These are phyloP conservation scores for Acaromyces ingoldii DNA, from an alignment of 1,284 basidiomycete species.

Conservation along the genomic window DNA sequence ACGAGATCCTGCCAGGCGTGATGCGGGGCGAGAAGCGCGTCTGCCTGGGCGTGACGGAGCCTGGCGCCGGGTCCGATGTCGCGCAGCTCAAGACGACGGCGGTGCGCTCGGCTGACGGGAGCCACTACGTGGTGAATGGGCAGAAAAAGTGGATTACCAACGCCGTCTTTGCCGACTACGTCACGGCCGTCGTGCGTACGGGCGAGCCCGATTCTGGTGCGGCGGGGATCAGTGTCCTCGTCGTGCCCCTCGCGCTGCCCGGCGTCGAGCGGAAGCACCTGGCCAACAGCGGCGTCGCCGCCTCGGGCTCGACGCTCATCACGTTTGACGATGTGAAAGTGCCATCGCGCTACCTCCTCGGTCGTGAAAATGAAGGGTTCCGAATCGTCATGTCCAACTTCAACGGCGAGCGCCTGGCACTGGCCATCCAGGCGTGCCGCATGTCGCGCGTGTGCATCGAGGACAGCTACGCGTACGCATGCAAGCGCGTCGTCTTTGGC, in stretches of 20 bases:
- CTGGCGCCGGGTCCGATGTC: conserved; percentile 10
- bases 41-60: conserved; percentile 9
- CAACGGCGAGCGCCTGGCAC: conserved; percentile 9
- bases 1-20: conserved; percentile 3
- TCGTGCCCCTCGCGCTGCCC: conserved; percentile 3
- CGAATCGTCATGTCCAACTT: conserved; percentile 15
- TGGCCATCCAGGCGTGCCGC: conserved; percentile 6
- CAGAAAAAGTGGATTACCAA: conserved; percentile 14
- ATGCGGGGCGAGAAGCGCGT: conserved; percentile 1
- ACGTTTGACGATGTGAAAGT: conserved; percentile 4
- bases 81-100: conserved; percentile 16
- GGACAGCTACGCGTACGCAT: conserved; percentile 5
- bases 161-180: conserved; percentile 22
- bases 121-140: conserved; percentile 4
- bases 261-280: conserved; percentile 8
- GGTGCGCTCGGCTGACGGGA: conserved; percentile 3
- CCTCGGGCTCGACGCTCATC: conserved; percentile 2
- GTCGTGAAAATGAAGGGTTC: conserved; percentile 12
- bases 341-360: conserved; percentile 7
- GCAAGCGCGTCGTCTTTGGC: conserved; percentile 11
- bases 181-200: conserved; percentile 32
- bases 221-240: conserved; percentile 6
- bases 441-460: conserved; percentile 13
- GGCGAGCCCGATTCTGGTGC: conserved; percentile 8
- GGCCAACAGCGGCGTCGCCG: conserved; percentile 7